Percentiles rank a stretch among this genome's conserved stretches.
Evolutionary conservation across 371 early-diverging fungal species (phyloP).

Genomic region (Rhizomucor pusillus): DNA sequence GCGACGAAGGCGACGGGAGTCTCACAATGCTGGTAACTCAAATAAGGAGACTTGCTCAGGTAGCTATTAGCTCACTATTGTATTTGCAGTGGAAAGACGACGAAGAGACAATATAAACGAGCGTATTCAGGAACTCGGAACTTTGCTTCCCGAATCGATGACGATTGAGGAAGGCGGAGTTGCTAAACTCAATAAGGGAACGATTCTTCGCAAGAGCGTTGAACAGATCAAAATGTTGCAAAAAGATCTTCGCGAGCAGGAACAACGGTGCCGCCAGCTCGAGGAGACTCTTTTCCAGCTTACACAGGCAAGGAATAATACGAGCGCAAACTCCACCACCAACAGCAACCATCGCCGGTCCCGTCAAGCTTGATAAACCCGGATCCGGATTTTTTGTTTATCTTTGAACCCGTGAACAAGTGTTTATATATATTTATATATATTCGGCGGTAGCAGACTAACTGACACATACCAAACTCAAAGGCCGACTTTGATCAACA

Average conservation of each 20-base stretch:
- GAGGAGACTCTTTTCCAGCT: slow-evolving; percentile 43
- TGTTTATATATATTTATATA: too few species aligned
- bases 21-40: slow-evolving; percentile 94
- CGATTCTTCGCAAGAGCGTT: slow-evolving; percentile 82
- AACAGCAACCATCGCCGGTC: too few species aligned
- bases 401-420: too few species aligned
- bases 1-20: slow-evolving; percentile 87
- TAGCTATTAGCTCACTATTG: not conserved
- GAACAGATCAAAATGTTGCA: slow-evolving; percentile 81
- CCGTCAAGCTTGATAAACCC: too few species aligned
- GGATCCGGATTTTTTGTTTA: too few species aligned
- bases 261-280: slow-evolving; percentile 64
- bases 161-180: slow-evolving; percentile 43
- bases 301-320: not conserved
- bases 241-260: slow-evolving; percentile 48
- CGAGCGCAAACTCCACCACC: too few species aligned
- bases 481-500: too few species aligned
- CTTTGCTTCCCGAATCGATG: slow-evolving; percentile 76
- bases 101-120: slow-evolving; percentile 98
- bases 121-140: slow-evolving; percentile 91
- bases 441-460: too few species aligned
- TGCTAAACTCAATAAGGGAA: slow-evolving; percentile 76
- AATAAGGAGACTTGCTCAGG: slow-evolving; percentile 3
- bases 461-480: too few species aligned
- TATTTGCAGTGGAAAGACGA: slow-evolving; percentile 79